Percentiles rank a stretch among this genome's conserved stretches.
Evolutionary conservation across 257 asterid genomes (phyloP).

Genomic region (Primulina eburnea): DNA sequence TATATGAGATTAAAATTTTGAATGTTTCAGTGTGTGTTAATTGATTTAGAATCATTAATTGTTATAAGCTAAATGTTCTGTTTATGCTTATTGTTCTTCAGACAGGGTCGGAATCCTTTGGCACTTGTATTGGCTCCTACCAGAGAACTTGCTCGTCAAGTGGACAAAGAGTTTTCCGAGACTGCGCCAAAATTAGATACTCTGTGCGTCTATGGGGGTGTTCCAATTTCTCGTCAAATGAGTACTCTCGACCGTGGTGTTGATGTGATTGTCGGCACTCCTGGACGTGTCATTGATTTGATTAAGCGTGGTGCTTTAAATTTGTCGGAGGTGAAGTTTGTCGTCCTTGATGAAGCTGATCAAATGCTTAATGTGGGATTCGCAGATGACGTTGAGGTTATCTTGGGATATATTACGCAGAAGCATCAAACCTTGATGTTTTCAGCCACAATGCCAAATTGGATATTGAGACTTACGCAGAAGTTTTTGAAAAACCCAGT

Average conservation of each 20-base stretch:
- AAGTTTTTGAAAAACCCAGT: constrained; percentile 73
- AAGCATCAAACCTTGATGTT: constrained; percentile 97
- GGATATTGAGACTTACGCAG: constrained; percentile 83
- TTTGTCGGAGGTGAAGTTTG: constrained; percentile 66
- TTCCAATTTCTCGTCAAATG: constrained; percentile 75
- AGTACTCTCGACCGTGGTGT: constrained; percentile 79
- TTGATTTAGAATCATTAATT: not conserved
- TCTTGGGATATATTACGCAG: constrained; percentile 65
- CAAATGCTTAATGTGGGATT: constrained; percentile 99
- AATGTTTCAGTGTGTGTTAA: not conserved
- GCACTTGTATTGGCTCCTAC: constrained; percentile 89
- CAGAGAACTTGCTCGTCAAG: constrained; percentile 89
- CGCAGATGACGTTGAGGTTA: constrained; percentile 88
- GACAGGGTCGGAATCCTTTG: constrained; percentile 79
- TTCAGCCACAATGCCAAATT: constrained; percentile 95
- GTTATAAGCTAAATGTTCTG: constrained; percentile 1
- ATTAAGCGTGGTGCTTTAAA: constrained; percentile 77
- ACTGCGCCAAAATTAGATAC: constrained; percentile 72
- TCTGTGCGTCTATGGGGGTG: constrained; percentile 87
- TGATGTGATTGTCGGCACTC: constrained; percentile 87
- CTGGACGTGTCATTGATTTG: constrained; percentile 92
- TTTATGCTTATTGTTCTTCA: constrained; percentile 29
- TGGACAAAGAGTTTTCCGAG: constrained; percentile 84
- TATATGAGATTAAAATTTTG: constrained; percentile 1
- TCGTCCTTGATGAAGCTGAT: constrained; percentile 95